Evolutionary conservation across 352 stramenopile species (phyloP).

Genomic region (Pythium sp.): DNA sequence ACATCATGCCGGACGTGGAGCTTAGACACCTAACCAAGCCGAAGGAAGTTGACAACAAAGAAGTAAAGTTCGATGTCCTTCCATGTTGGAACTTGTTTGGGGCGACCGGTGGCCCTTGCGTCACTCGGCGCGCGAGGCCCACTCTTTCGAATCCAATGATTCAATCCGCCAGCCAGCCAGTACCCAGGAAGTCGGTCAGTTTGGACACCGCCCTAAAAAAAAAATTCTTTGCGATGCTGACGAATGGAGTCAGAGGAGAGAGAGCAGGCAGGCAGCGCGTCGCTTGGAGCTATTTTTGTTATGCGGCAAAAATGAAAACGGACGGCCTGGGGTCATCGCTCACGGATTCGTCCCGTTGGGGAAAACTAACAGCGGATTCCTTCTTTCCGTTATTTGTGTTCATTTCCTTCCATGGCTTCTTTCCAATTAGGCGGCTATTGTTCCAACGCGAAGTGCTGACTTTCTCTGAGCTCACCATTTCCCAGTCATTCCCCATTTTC

Average conservation of each 20-base stretch:
- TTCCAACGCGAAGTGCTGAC: neutral
- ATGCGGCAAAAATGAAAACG: neutral
- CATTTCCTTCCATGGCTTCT: neutral
- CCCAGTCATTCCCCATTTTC: neutral
- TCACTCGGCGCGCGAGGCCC: neutral
- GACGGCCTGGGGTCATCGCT: neutral
- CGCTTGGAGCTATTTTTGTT: too few species aligned
- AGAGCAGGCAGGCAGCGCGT: too few species aligned
- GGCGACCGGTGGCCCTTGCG: neutral
- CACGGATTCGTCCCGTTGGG: neutral
- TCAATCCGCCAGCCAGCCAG: neutral
- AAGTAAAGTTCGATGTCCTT: neutral
- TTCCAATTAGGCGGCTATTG: neutral
- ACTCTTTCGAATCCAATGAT: neutral
- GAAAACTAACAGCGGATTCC: neutral
- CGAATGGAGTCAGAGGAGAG: too few species aligned
- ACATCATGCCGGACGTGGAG: neutral
- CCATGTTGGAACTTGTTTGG: neutral
- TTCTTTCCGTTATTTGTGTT: neutral
- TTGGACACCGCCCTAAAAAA: too few species aligned
- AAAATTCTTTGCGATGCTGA: too few species aligned
- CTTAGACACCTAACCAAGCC: neutral
- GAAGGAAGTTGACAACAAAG: too few species aligned
- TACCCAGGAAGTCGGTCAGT: neutral
- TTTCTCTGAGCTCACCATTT: conserved; percentile 2